Evolutionary conservation across 805 yeast species (phyloP).

Genomic region (Saccharomycopsis sp.): DNA sequence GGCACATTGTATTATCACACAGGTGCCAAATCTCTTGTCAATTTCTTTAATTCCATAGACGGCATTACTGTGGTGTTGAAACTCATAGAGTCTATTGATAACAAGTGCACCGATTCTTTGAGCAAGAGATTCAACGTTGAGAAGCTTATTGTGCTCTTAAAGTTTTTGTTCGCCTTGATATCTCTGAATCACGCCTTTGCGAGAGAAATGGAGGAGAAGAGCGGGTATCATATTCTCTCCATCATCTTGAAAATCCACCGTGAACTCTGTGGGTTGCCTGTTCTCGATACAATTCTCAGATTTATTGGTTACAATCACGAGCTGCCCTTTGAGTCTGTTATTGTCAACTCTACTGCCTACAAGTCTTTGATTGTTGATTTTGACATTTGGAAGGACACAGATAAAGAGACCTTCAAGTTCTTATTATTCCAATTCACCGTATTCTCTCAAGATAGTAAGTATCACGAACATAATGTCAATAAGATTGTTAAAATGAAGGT

Average conservation of each 20-base stretch:
- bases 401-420: slow-evolving; percentile 41
- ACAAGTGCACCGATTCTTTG: slow-evolving; percentile 29
- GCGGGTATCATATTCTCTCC: slow-evolving; percentile 55
- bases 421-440: slow-evolving; percentile 53
- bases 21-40: slow-evolving; percentile 5
- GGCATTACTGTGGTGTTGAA: slow-evolving; percentile 43
- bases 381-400: slow-evolving; percentile 44
- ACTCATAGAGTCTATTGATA: slow-evolving; percentile 39
- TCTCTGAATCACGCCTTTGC: slow-evolving; percentile 43
- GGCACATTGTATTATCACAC: slow-evolving; percentile 10
- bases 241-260: slow-evolving; percentile 43
- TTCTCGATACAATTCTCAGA: slow-evolving; percentile 42
- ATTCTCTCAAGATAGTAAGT: slow-evolving; percentile 47
- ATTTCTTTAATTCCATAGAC: slow-evolving; percentile 34
- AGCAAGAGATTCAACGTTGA: background rate
- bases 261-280: slow-evolving; percentile 32
- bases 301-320: slow-evolving; percentile 50
- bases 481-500: slow-evolving; percentile 49
- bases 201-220: slow-evolving; percentile 51
- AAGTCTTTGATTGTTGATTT: slow-evolving; percentile 54
- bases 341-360: slow-evolving; percentile 52
- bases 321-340: slow-evolving; percentile 48
- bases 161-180: slow-evolving; percentile 38
- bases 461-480: slow-evolving; percentile 41
- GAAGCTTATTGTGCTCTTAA: slow-evolving; percentile 26